phyloP scores from a whole-genome alignment of 768 basidiomycete species.

The Russula olivacea region DNA sequence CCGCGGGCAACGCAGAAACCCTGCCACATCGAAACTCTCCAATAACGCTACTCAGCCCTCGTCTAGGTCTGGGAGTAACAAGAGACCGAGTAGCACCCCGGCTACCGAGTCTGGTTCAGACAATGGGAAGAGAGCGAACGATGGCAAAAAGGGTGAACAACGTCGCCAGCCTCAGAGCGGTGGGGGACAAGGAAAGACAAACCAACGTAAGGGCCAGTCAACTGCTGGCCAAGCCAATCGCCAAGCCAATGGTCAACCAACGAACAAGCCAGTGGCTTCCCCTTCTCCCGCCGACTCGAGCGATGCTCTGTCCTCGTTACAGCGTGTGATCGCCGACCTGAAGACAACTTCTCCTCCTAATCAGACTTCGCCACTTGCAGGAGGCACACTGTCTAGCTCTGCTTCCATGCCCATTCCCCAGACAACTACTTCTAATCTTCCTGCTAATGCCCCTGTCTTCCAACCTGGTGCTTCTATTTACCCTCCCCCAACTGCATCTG shows the following conservation, averaged over 20 bases:
- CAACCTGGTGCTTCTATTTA: constrained; percentile 61
- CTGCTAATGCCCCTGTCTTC: constrained; percentile 66
- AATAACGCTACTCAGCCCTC: constrained; percentile 30
- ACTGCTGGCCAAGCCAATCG: constrained; percentile 56
- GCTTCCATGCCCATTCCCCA: constrained; percentile 47
- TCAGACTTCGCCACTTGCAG: constrained; percentile 37
- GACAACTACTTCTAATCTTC: constrained; percentile 43
- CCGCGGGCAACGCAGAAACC: constrained; percentile 54
- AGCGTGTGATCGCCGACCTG: constrained; percentile 90
- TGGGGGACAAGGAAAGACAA: constrained; percentile 33
- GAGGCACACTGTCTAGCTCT: constrained; percentile 34
- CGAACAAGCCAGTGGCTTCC: constrained; percentile 33
- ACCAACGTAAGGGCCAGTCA: constrained; percentile 27
- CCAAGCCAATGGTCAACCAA: constrained; percentile 38
- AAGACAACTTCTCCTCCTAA: constrained; percentile 74
- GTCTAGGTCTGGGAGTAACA: constrained; percentile 57
- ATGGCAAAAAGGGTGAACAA: constrained; percentile 50
- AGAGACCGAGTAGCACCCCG: constrained; percentile 41
- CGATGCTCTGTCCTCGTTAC: constrained; percentile 80
- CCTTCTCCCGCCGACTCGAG: constrained; percentile 59
- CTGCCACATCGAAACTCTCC: constrained; percentile 42
- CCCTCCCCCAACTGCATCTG: constrained; percentile 42
- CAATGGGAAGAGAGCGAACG: constrained; percentile 51
- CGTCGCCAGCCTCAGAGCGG: constrained; percentile 36
- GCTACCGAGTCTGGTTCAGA: constrained; percentile 68